Percentiles rank a stretch among this genome's conserved stretches.
Evolutionary conservation across 345 rosid species (phyloP).

Genomic region (Acer campestre): DNA sequence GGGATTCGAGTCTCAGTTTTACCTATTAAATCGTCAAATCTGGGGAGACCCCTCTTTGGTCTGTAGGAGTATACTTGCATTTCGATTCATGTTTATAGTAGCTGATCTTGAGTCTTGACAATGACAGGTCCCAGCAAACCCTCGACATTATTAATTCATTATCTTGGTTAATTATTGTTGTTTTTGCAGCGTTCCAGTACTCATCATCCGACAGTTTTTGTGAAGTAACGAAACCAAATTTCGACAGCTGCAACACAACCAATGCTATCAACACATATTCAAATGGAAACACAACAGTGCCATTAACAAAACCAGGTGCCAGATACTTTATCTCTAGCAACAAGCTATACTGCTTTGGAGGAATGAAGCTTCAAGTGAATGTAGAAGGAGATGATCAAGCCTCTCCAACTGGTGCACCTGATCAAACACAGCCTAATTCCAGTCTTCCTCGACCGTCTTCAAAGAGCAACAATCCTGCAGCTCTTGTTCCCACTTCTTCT

Average conservation of each 20-base stretch:
- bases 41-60: too few relatives aligned
- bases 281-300: constrained; percentile 77
- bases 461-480: constrained; percentile 53
- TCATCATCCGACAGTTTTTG: constrained; percentile 58
- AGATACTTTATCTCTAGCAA: constrained; percentile 68
- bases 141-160: too few relatives aligned
- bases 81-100: too few relatives aligned
- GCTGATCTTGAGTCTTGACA: too few relatives aligned
- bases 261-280: constrained; percentile 49
- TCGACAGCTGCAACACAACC: constrained; percentile 57
- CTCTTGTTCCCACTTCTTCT: constrained; percentile 43
- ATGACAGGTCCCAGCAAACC: too few relatives aligned
- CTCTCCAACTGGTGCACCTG: constrained; percentile 59
- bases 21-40: too few relatives aligned
- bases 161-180: neutral
- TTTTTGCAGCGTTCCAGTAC: constrained; percentile 64
- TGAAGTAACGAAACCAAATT: constrained; percentile 56
- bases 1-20: too few relatives aligned
- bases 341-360: constrained; percentile 75
- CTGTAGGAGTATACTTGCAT: too few relatives aligned
- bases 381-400: constrained; percentile 44
- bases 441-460: constrained; percentile 41
- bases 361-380: constrained; percentile 71
- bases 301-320: constrained; percentile 54
- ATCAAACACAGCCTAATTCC: constrained; percentile 31